Conservation (phyloP, 768 basidiomycete genomes). For the Cubamyces lactineus region DNA sequence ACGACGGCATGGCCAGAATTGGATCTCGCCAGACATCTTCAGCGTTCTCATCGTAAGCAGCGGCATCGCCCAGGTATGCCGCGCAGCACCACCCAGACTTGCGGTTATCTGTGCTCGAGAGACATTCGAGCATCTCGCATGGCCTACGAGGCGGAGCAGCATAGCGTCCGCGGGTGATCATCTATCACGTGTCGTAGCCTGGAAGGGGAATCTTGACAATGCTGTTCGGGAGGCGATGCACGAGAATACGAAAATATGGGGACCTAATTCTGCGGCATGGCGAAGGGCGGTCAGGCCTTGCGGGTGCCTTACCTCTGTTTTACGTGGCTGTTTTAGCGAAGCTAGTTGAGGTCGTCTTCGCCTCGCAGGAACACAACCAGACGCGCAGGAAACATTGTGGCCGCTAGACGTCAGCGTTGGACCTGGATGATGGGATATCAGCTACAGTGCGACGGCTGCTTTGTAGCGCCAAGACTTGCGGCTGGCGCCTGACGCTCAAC, state of each 20-base stretch:
- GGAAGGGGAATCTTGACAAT: conserved; percentile 20
- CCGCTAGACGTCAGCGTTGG: background rate
- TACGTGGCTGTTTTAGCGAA: background rate
- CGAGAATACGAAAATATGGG: background rate
- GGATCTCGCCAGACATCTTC: conserved; percentile 11
- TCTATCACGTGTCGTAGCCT: conserved; percentile 24
- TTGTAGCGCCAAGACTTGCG: too few species aligned
- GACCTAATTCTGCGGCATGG: background rate
- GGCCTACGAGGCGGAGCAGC: conserved; percentile 15
- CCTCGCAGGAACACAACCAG: background rate
- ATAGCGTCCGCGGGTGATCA: conserved; percentile 22
- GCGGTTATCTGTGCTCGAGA: conserved; percentile 2
- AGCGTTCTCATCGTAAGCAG: conserved; percentile 16
- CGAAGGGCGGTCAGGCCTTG: background rate
- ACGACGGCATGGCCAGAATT: conserved; percentile 1
- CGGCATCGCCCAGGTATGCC: conserved; percentile 2
- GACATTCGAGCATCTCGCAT: conserved; percentile 5
- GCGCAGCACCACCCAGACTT: background rate
- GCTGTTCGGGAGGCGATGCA: conserved; percentile 15
- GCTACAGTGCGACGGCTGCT: background rate
- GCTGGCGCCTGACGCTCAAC: too few species aligned
- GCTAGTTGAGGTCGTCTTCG: too few species aligned
- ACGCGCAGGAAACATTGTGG: background rate
- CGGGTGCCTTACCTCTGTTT: background rate
- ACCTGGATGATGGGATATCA: background rate